phyloP scores from a whole-genome alignment of 257 asterid genomes.

The Paraleonurus japonicus region DNA sequence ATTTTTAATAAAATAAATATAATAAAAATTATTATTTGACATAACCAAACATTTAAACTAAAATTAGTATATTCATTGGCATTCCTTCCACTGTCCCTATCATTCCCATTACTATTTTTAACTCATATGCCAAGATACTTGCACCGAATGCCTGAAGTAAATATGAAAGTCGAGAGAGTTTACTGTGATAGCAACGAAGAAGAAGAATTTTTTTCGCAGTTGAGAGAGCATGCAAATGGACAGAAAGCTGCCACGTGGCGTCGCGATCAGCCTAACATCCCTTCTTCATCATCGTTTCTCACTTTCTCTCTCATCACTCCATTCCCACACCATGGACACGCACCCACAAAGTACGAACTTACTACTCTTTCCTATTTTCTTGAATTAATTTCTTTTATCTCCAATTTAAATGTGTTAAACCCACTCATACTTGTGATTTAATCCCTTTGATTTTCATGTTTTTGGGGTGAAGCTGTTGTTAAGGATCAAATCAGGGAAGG shows the following conservation, averaged over 20 bases:
- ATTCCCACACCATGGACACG: conserved; percentile 34
- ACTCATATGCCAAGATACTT: too few relatives aligned
- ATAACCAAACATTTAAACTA: too few relatives aligned
- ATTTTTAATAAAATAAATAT: too few relatives aligned
- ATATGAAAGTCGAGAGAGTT: too few relatives aligned
- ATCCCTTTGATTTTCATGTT: not conserved
- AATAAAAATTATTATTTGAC: too few relatives aligned
- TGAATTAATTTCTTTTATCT: not conserved
- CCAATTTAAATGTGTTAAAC: conserved; percentile 4
- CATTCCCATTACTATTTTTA: too few relatives aligned
- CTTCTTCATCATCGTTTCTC: not conserved
- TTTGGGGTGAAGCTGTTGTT: conserved; percentile 25
- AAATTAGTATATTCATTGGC: too few relatives aligned
- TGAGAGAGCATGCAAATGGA: conserved; percentile 33
- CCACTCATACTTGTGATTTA: not conserved
- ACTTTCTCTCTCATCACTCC: conserved; percentile 13
- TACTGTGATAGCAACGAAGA: too few relatives aligned
- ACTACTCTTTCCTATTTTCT: conserved; percentile 1
- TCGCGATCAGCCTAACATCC: conserved; percentile 28
- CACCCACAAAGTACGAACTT: conserved; percentile 33
- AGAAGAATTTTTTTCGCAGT: too few relatives aligned
- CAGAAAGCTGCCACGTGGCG: conserved; percentile 49
- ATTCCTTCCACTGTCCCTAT: too few relatives aligned
- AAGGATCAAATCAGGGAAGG: conserved; percentile 45
- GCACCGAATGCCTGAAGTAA: too few relatives aligned